Base-by-base conservation (phyloP, 2,329 filamentous ascomycete species). In the Mycosphaerella sp. region DNA sequence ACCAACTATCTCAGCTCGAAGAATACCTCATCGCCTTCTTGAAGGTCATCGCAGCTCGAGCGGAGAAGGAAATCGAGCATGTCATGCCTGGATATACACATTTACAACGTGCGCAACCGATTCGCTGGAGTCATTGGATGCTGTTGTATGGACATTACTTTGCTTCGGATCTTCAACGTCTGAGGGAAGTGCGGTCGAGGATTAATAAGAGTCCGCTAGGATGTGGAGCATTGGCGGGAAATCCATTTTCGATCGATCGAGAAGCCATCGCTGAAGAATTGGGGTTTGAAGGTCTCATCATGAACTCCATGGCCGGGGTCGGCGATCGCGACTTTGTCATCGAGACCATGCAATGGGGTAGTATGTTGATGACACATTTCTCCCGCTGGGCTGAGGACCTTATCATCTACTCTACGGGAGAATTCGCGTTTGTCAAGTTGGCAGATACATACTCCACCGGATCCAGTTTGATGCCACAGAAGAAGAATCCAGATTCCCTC, bases 81-180 rank as follows among this genome's bases (percentile, higher is more conserved):
- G 68, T 94, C 63, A 93, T 95, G 86, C 89, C 89, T 1, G 87
- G 87, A 2, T 95, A 95, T 72, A 94, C 88, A 12, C 89, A 95
- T 70, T 73, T 93, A 32, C 89, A 95, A 72, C 84, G 87, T 47
- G 87, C 87, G 3, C 80, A 87, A 71, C 87, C 88, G 1, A 82
- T 95, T 60, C 77, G 86, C 55, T 95, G 85, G 85, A 82, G 79
- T 49, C 87, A 93, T 65, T 91, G 85, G 85, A 75, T 95, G 66
- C 72, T 95, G 57, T 85, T 83, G 42, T 84, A 89, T 65, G 87
- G 79, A 44, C 79, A 81, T 44, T 79, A 81, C 28, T 91, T 95
- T 64, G 75, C 79, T 12, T 75, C 75, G 34, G 89, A 95, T 68
- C 79, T 94, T 30, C 79, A 93, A 73, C 81, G 88, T 46, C 75